A percentile compares a stretch with the other conserved stretches of the same genome.
phyloP scores from a whole-genome alignment of 2,329 filamentous ascomycete species.

The Epichloe sp. region DNA sequence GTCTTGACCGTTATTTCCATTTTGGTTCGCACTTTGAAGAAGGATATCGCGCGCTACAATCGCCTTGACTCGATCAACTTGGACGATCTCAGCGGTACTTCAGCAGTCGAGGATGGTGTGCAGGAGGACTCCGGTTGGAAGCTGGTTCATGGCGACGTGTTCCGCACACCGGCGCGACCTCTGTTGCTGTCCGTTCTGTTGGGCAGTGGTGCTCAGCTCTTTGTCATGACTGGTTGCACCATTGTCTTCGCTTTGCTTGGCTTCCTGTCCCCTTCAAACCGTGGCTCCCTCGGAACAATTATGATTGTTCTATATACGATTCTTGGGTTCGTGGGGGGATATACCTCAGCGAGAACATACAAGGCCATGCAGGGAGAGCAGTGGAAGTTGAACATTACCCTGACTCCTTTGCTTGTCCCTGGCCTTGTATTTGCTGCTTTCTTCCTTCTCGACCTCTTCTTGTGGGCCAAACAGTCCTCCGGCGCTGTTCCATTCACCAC shows the following conservation, averaged over 20 bases:
- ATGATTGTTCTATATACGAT: conserved; percentile 89
- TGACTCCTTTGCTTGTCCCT: conserved; percentile 78
- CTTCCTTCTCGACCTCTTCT: conserved; percentile 90
- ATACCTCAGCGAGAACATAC: conserved; percentile 80
- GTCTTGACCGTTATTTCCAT: conserved; percentile 89
- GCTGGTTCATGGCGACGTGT: conserved; percentile 92
- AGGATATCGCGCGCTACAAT: conserved; percentile 96
- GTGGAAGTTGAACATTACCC: conserved; percentile 86
- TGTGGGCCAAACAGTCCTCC: conserved; percentile 85
- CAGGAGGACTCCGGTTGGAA: conserved; percentile 99
- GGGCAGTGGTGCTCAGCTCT: conserved; percentile 89
- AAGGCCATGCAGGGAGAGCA: conserved; percentile 84
- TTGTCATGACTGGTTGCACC: conserved; percentile 93
- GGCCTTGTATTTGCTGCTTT: conserved; percentile 76
- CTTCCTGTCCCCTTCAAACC: conserved; percentile 90
- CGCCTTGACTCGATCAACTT: conserved; percentile 81
- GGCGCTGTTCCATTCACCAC: conserved; percentile 93
- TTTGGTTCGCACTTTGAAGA: conserved; percentile 72
- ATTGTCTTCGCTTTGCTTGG: conserved; percentile 88
- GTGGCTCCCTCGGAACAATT: conserved; percentile 83
- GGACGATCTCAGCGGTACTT: conserved; percentile 74
- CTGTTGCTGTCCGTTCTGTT: conserved; percentile 77
- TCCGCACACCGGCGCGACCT: conserved; percentile 72
- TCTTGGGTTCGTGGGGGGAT: conserved; percentile 90
- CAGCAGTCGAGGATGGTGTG: conserved; percentile 74